Conservation (phyloP, 345 rosid species). For the Gossypium thurberi region DNA sequence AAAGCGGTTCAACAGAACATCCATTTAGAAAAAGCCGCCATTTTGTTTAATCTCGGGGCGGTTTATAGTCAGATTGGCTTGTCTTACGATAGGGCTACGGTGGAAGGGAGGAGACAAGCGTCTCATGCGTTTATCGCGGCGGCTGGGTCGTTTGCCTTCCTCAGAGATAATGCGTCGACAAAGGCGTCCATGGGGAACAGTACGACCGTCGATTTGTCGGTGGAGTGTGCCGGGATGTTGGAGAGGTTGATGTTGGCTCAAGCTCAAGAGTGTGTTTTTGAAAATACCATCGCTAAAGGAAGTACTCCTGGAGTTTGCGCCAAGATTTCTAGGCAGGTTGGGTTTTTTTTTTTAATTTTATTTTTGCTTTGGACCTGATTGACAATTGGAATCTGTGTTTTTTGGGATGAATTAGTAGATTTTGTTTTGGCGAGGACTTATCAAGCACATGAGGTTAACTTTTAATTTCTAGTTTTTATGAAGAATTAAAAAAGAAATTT, state of each 20-base stretch:
- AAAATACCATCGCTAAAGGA: constrained; percentile 92
- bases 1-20: constrained; percentile 89
- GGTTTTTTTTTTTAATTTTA: constrained; percentile 2
- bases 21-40: constrained; percentile 88
- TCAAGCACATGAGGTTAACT: neutral
- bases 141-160: constrained; percentile 68
- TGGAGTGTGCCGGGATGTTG: constrained; percentile 89
- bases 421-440: neutral
- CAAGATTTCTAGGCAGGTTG: constrained; percentile 87
- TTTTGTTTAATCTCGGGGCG: constrained; percentile 80
- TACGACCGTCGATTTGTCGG: constrained; percentile 72
- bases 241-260: constrained; percentile 94
- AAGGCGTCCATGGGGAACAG: constrained; percentile 75
- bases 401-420: neutral
- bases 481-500: neutral
- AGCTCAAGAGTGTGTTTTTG: constrained; percentile 97
- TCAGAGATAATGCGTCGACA: constrained; percentile 67
- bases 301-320: constrained; percentile 94
- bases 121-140: constrained; percentile 84
- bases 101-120: constrained; percentile 84
- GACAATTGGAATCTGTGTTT: neutral
- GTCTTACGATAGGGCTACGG: constrained; percentile 63
- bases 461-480: neutral
- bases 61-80: constrained; percentile 84
- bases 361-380: neutral